A percentile compares a stretch with the other conserved stretches of the same genome.
These are phyloP conservation scores for Trichopus zeylanicus DNA, from an alignment of 116 monocot genomes.

Conservation along the genomic window DNA sequence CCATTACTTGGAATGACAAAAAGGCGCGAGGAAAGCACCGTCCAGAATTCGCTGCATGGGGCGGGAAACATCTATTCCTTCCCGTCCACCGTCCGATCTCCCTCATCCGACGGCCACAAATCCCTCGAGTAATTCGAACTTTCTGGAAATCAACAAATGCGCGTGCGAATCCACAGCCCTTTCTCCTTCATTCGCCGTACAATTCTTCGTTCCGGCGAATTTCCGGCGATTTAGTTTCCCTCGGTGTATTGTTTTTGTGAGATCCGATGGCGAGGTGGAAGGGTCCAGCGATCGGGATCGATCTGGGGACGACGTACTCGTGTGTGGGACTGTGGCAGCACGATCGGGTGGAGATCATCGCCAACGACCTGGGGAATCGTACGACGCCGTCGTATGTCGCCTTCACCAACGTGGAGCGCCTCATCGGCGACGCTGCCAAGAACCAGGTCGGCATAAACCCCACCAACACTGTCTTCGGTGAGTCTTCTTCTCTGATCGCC, in stretches of 20 bases:
- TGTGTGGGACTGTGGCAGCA: conserved; percentile 89
- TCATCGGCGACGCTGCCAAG: conserved; percentile 76
- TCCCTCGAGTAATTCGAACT: background rate
- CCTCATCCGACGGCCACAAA: background rate
- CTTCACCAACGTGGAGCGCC: conserved; percentile 64
- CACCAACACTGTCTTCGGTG: conserved; percentile 75
- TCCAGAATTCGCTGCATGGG: background rate
- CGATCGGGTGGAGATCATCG: conserved; percentile 85
- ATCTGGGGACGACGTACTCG: conserved; percentile 76
- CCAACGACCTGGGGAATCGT: conserved; percentile 76
- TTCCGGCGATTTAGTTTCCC: background rate
- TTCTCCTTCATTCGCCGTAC: too few species aligned
- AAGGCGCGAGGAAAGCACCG: background rate
- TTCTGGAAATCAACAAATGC: too few species aligned
- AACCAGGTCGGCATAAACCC: conserved; percentile 94
- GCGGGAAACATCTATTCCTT: background rate
- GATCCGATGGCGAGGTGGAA: conserved; percentile 37
- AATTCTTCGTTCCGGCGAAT: too few species aligned
- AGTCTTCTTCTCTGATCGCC: conserved; percentile 9
- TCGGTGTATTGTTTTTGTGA: background rate
- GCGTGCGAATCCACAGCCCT: too few species aligned
- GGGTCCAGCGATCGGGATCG: conserved; percentile 69
- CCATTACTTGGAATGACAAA: background rate
- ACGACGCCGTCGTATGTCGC: conserved; percentile 73
- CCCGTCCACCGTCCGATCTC: background rate